Conservation (phyloP, 2,329 filamentous ascomycete genomes). For the Neonectria punicea region DNA sequence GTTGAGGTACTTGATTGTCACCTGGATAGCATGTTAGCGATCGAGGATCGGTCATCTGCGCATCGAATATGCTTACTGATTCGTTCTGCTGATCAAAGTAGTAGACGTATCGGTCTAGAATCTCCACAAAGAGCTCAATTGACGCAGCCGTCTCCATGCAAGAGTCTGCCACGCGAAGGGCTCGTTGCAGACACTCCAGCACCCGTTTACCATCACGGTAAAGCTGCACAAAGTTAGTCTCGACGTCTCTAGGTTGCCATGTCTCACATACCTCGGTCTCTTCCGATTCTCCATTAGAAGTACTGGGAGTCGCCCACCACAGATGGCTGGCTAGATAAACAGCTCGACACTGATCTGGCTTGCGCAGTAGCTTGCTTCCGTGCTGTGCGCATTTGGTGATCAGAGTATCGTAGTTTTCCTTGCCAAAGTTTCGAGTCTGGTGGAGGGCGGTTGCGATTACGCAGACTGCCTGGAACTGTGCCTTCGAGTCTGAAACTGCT, state of each 20-base stretch:
- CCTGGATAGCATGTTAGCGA: constrained; percentile 50
- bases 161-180: constrained; percentile 93
- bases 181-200: constrained; percentile 93
- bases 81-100: constrained; percentile 99
- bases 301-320: constrained; percentile 95
- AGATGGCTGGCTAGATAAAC: constrained; percentile 97
- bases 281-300: constrained; percentile 81
- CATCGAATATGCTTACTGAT: constrained; percentile 66
- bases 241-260: not conserved
- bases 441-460: constrained; percentile 91
- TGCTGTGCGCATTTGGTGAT: constrained; percentile 98
- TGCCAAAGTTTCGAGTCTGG: constrained; percentile 88
- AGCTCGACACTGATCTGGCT: constrained; percentile 96
- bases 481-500: constrained; percentile 92
- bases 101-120: constrained; percentile 97
- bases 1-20: constrained; percentile 98
- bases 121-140: constrained; percentile 98
- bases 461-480: constrained; percentile 97
- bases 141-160: constrained; percentile 99
- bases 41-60: not conserved
- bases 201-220: constrained; percentile 98
- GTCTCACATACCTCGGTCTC: constrained; percentile 73
- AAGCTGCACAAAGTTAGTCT: constrained; percentile 65
- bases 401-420: constrained; percentile 98
- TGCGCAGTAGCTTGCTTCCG: constrained; percentile 95